These are phyloP conservation scores for Cytospora mali DNA, from an alignment of 2,329 filamentous ascomycete genomes.

Conservation along the genomic window DNA sequence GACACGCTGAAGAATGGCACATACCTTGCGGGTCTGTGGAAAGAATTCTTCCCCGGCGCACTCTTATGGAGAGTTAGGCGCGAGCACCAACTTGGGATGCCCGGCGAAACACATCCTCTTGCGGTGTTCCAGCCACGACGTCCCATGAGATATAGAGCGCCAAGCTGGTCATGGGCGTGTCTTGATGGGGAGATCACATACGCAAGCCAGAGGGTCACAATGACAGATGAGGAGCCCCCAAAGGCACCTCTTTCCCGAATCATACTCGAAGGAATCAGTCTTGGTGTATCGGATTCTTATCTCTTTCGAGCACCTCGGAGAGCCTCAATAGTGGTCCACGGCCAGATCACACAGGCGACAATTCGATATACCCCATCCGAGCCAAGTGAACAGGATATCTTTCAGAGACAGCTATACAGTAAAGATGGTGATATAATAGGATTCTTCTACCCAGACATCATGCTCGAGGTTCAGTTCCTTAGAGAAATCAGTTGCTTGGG, in stretches of 20 bases:
- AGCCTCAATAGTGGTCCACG: not conserved
- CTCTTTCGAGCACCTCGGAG: not conserved
- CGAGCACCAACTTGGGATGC: not conserved
- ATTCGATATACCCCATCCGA: not conserved
- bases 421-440: not conserved
- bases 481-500: not conserved
- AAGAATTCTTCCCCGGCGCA: slow-evolving; percentile 9
- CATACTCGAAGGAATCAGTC: not conserved
- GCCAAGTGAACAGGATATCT: too few relatives aligned
- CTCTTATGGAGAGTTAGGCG: slow-evolving; percentile 11
- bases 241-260: not conserved
- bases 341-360: not conserved
- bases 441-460: not conserved
- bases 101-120: not conserved
- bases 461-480: not conserved
- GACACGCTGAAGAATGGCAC: not conserved
- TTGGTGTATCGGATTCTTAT: not conserved
- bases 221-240: too few relatives aligned
- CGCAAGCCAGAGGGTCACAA: not conserved
- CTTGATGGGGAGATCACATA: slow-evolving; percentile 13
- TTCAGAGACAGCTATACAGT: not conserved
- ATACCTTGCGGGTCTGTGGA: slow-evolving; percentile 15
- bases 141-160: not conserved
- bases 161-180: slow-evolving; percentile 21
- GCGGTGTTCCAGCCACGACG: slow-evolving; percentile 5